Conservation (phyloP, 2,329 filamentous ascomycete species). For the Hawksworthiomyces lignivorus region DNA sequence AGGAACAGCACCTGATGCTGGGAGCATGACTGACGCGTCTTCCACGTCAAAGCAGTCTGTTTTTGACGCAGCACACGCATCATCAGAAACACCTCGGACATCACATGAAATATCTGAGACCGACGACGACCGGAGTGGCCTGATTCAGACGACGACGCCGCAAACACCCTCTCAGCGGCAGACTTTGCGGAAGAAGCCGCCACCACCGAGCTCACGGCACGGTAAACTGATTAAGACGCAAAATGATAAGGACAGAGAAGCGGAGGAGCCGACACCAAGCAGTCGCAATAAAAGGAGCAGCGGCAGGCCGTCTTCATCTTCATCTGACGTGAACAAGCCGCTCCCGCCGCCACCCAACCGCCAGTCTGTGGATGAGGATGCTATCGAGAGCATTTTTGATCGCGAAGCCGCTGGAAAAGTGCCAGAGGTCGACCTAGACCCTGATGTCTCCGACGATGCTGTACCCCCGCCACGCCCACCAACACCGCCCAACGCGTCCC, state of each 20-base stretch:
- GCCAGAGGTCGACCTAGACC: conserved; percentile 31
- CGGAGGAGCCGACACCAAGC: not conserved
- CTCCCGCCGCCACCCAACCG: conserved; percentile 47
- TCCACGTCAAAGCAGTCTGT: conserved; percentile 53
- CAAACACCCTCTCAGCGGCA: conserved; percentile 9
- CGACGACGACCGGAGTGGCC: conserved; percentile 33
- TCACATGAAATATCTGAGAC: conserved; percentile 52
- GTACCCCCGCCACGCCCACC: conserved; percentile 28
- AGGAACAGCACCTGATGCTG: conserved; percentile 27
- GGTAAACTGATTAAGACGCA: conserved; percentile 61
- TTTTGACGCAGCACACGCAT: conserved; percentile 32
- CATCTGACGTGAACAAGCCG: conserved; percentile 53
- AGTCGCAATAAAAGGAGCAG: conserved; percentile 22
- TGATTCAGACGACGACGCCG: conserved; percentile 16
- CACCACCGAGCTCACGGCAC: conserved; percentile 69
- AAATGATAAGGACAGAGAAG: conserved; percentile 23
- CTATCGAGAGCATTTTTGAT: conserved; percentile 43
- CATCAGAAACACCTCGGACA: conserved; percentile 46
- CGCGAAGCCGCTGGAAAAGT: conserved; percentile 45
- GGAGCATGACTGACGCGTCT: conserved; percentile 50
- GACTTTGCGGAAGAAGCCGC: conserved; percentile 49
- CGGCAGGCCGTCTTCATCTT: conserved; percentile 28
- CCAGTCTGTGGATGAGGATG: conserved; percentile 37
- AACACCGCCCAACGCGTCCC: conserved; percentile 30
- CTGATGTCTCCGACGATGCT: conserved; percentile 19